Base-by-base conservation (phyloP, 345 rosid genomes). In the Turnera subulata region DNA sequence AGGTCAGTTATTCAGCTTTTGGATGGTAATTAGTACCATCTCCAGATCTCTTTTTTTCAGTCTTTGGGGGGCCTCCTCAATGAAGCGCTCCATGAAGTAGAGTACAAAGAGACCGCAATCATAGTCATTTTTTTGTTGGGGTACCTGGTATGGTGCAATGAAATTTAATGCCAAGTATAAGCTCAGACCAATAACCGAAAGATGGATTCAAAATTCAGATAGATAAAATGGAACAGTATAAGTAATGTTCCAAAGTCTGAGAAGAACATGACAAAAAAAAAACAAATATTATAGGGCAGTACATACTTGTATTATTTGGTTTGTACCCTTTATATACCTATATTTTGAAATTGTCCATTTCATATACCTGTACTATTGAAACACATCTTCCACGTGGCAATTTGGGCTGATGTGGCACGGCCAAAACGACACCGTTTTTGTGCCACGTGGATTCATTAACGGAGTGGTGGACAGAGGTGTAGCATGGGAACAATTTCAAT, bases 21-120 rank as follows among this genome's bases (percentile, higher is more conserved):
- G 47, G 35, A 11, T 22, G 5, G 56, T 2, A 42, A n/a, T 24
- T 7, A 53, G 33, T 64, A 93, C 97, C 96, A 89, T 89, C 33
- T 72, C 71, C 53, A 89, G 64, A 68, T 92, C 89, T 59, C 76
- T 79, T 79, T 76, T 80, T 74, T 82, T 86, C 68, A 89, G 70
- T 75, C 98, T 84, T 58, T 79, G 83, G 29, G 96, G 92, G 9
- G 96, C 91, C 57, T 78, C 91, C 67, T 86, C 86, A 1, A 84
- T 78, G 75, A 93, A 89, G 11, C 96, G 84, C 65, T 89, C 73
- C 73, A 93, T 83, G 66, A 93, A 89, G 76, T 67, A 85, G 56
- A 93, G 92, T 26, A 93, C 97, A 52, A 93, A 93, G 26, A 82
- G 80, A 37, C 99, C 99, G 60, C 99, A 93, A 51, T 93, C 99